Evolutionary conservation across 805 yeast genomes (phyloP), one percentile per base, ranked within the genome.

Genomic region (Pichia ethanolica): DNA sequence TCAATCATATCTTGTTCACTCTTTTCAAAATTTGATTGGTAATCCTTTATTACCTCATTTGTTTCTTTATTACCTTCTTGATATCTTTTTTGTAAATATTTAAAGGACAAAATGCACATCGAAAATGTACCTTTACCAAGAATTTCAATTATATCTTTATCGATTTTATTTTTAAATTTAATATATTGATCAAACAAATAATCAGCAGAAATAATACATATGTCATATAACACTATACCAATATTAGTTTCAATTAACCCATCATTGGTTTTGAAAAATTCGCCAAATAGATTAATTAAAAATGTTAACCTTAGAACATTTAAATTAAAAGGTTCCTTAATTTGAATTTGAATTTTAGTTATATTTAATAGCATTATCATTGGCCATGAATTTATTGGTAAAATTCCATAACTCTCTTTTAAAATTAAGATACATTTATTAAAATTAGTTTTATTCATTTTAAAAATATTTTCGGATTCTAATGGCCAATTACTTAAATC

Each of bases 361-460:
- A 55, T 13, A n/a, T 44, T 39, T 12, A 53, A 38, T 9, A 57
- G 36, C 36, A 44, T 47, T 30, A 45, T 45, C 32, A 59, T 32
- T 25, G 63, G 64, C 65, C 65, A 60, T 4, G 59, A 51, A 14
- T 50, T 42, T 5, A 48, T 26, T 5, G 65, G 59, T 4, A 60
- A 36, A 26, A 35, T 10, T 4, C 30, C 42, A 11, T 30, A 25
- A 10, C 45, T 26, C 1, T 37, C 35, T 36, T 34, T 43, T 10
- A 47, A 44, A 9, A 48, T 13, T 5, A 8, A 14, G 6, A 45
- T 27, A 20, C 57, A 42, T 13, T 7, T 33, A 5, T 42, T 34
- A 8, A 37, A 49, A 7, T n/a, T 39, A 3, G 51, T 42, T 5
- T 36, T 35, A 13, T 41, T 41, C 33, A 39, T 39, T 12, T 26